Evolutionary conservation across 768 basidiomycete species (phyloP), one percentile per base, ranked within the genome.

Genomic region (Suillus occidentalis): DNA sequence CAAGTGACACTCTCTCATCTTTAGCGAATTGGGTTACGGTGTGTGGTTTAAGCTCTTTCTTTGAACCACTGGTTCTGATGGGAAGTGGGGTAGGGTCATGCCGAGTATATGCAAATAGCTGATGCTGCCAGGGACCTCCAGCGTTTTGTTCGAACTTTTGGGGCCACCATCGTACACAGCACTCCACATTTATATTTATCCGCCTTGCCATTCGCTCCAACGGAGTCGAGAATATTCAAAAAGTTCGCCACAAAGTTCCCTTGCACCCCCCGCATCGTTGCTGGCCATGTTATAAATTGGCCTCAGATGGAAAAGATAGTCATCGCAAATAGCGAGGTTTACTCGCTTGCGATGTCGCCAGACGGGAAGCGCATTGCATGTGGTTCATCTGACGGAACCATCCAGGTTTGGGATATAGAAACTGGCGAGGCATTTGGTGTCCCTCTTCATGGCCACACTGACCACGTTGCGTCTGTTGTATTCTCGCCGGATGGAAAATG

Each of bases 401-500:
- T 69, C 28, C 28, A 65, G 39, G 28, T 45, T 18, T 61, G 60
- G 60, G 60, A 61, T 34, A 47, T 42, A n/a, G 31, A 61, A 12
- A 52, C 47, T 22, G 60, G 39, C 18, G 16, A 64, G 22, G 31
- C 25, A 49, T 60, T 47, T 31, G 31, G 34, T 13, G 31, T 4
- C 31, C 31, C 31, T 31, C 31, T 31, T 4, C 31, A 39, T 28
- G 62, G 62, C n/a, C 62, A 57, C 10, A 43, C 37, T n/a, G 6
- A 0, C 2, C 7, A 13, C 3, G 3, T 50, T 14, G 7, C 0
- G 13, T 69, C 75, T 45, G 28, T 76, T 10, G 67, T 69, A 1
- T 75, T 77, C 57, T 73, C 73, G 2, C 34, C 60, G 0, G 75
- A 76, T 20, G 75, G 76, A 7, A 63, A 18, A 43, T 65, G 63